phyloP scores from a whole-genome alignment of 2,329 filamentous ascomycete species.

The Phaeophleospora eucalypticola region DNA sequence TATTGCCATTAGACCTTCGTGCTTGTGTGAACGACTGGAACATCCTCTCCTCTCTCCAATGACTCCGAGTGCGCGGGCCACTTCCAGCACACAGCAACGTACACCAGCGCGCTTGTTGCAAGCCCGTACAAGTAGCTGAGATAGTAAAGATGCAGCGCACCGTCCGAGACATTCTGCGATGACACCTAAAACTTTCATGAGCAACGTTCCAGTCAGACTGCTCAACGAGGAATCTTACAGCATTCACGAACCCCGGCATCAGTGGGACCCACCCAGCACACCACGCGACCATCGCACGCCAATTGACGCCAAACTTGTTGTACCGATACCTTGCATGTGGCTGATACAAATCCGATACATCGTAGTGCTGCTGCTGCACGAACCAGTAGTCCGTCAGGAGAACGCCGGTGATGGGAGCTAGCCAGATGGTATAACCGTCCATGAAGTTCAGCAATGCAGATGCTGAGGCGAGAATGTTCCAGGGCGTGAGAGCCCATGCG shows the following conservation, averaged over 20 bases:
- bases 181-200: background rate
- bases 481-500: constrained; percentile 37
- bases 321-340: constrained; percentile 26
- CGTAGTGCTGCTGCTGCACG: constrained; percentile 18
- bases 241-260: constrained; percentile 21
- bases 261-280: constrained; percentile 20
- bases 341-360: constrained; percentile 25
- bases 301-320: constrained; percentile 21
- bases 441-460: constrained; percentile 41
- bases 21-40: too few species aligned
- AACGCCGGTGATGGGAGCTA: constrained; percentile 39
- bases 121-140: constrained; percentile 23
- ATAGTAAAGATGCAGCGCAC: constrained; percentile 19
- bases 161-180: constrained; percentile 5
- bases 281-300: constrained; percentile 24
- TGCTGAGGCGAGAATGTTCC: constrained; percentile 42
- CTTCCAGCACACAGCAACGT: background rate
- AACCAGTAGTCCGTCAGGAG: constrained; percentile 39
- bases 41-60: too few species aligned
- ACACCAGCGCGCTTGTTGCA: constrained; percentile 7
- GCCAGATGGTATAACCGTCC: constrained; percentile 40
- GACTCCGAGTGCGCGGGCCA: too few species aligned
- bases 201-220: constrained; percentile 1
- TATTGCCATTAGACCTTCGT: too few species aligned
- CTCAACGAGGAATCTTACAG: constrained; percentile 7